Evolutionary conservation across 2,329 filamentous ascomycete species (phyloP), one percentile per base, ranked within the genome.

Genomic region (Neofusicoccum cordaticola): DNA sequence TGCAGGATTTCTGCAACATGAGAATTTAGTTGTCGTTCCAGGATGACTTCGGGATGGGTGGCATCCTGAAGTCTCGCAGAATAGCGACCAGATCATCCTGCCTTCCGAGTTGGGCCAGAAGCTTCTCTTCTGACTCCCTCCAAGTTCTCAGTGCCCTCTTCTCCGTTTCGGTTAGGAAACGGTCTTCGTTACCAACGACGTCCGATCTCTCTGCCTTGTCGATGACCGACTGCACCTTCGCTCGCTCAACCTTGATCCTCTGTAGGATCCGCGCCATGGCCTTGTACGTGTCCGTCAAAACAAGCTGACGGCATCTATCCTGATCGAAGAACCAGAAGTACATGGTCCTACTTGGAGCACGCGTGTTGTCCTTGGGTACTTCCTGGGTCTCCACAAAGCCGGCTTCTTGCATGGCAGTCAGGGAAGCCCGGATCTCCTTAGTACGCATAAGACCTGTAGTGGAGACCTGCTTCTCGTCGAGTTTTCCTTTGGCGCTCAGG

Each of bases 381-480:
- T 99, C 95, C 76, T 99, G 95, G 5, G 96, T 87, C 69, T 98
- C 92, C 12, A 97, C 87, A 66, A 95, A 89, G 1, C 95, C 94
- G 17, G 88, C 88, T 75, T 92, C 88, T 70, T 96, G 91, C 84
- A 99, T 91, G 67, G 89, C 87, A 13, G 91, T 89, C 77, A 98
- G 89, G 67, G 93, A 90, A 65, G 89, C 88, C 52, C 95, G 91
- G 27, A 98, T 87, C 62, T 97, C 92, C 65, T 90, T 88, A 71
- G 94, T 91, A 65, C 90, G 90, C 82, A 97, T 89, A 66, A 99
- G 85, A 62, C 90, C 91, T 64, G 93, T 84, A 57, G 88, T 88
- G 42, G 91, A 90, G 12, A 97, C 83, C 66, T 91, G 89, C 77
- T 96, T 96, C 77, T 99, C 95, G 69, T 98, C 94, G n/a, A 98